These are phyloP conservation scores for Aphanomyces astaci DNA, from an alignment of 352 stramenopile genomes.

Conservation along the genomic window DNA sequence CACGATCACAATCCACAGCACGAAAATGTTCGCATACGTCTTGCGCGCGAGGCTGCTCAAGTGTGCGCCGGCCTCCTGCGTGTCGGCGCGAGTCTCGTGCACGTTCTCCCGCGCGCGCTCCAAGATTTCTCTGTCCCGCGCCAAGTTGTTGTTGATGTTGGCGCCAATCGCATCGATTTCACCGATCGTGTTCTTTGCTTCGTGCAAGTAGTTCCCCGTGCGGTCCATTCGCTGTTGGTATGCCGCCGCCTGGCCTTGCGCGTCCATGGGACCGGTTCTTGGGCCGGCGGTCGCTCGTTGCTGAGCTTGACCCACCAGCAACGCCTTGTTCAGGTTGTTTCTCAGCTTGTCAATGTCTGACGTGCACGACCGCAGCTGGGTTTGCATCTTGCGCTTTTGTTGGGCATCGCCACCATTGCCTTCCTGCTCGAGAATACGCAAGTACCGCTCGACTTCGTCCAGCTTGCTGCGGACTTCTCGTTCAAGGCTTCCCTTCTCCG, in stretches of 20 bases:
- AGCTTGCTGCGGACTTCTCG: background rate
- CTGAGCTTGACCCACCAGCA: slow-evolving; percentile 63
- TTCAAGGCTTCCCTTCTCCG: background rate
- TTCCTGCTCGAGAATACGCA: slow-evolving; percentile 78
- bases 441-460: slow-evolving; percentile 30
- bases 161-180: slow-evolving; percentile 51
- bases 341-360: slow-evolving; percentile 83
- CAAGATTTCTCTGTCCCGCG: slow-evolving; percentile 62
- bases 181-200: slow-evolving; percentile 59
- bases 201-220: slow-evolving; percentile 55
- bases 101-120: slow-evolving; percentile 69
- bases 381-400: slow-evolving; percentile 69
- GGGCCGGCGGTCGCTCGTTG: slow-evolving; percentile 32
- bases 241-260: slow-evolving; percentile 9
- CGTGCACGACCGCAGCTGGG: slow-evolving; percentile 58
- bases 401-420: slow-evolving; percentile 68
- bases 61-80: slow-evolving; percentile 53
- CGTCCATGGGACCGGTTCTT: background rate
- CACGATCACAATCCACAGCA: slow-evolving; percentile 73
- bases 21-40: slow-evolving; percentile 61
- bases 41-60: slow-evolving; percentile 78
- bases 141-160: slow-evolving; percentile 63
- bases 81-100: slow-evolving; percentile 59
- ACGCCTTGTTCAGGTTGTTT: slow-evolving; percentile 60
- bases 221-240: slow-evolving; percentile 69